Conservation (phyloP, 2,329 filamentous ascomycete genomes). For the Aciculosporium take region DNA sequence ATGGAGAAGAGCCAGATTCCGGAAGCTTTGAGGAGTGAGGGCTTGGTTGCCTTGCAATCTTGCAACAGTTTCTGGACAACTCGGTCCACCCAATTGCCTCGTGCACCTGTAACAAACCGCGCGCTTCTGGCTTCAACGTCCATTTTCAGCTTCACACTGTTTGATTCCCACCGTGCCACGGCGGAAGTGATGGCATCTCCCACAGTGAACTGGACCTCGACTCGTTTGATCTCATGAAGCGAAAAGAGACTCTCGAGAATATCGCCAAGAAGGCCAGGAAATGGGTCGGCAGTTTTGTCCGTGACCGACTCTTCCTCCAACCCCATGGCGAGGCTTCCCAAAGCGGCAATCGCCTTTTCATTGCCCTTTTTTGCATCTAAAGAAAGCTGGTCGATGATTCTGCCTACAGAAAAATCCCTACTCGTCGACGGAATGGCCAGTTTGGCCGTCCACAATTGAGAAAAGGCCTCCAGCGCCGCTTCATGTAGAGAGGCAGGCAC, state of each 20-base stretch:
- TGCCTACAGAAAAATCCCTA: slow-evolving; percentile 18
- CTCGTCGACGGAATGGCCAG: slow-evolving; percentile 21
- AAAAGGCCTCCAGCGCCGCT: slow-evolving; percentile 28
- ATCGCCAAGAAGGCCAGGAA: slow-evolving; percentile 28
- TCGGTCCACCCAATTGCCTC: slow-evolving; percentile 29
- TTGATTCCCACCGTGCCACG: slow-evolving; percentile 70
- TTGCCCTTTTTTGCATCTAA: slow-evolving; percentile 64
- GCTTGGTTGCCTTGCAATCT: slow-evolving; percentile 74
- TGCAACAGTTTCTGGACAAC: slow-evolving; percentile 59
- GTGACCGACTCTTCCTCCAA: slow-evolving; percentile 20
- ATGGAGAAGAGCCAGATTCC: slow-evolving; percentile 91
- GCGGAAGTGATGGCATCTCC: slow-evolving; percentile 76
- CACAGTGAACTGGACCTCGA: slow-evolving; percentile 79
- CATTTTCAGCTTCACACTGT: slow-evolving; percentile 57
- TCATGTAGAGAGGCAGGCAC: slow-evolving; percentile 25
- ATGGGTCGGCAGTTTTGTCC: slow-evolving; percentile 6
- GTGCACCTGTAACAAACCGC: slow-evolving; percentile 23
- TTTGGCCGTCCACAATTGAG: slow-evolving; percentile 32
- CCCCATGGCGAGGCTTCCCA: slow-evolving; percentile 63
- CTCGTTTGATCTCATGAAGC: slow-evolving; percentile 70
- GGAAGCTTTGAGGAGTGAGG: slow-evolving; percentile 77
- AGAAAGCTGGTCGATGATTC: slow-evolving; percentile 48
- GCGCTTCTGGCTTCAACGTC: slow-evolving; percentile 49
- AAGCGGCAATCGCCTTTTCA: slow-evolving; percentile 64
- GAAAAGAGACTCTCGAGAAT: slow-evolving; percentile 57